These are phyloP conservation scores for Exophiala oligosperma DNA, from an alignment of 2,329 filamentous ascomycete species.

Conservation along the genomic window DNA sequence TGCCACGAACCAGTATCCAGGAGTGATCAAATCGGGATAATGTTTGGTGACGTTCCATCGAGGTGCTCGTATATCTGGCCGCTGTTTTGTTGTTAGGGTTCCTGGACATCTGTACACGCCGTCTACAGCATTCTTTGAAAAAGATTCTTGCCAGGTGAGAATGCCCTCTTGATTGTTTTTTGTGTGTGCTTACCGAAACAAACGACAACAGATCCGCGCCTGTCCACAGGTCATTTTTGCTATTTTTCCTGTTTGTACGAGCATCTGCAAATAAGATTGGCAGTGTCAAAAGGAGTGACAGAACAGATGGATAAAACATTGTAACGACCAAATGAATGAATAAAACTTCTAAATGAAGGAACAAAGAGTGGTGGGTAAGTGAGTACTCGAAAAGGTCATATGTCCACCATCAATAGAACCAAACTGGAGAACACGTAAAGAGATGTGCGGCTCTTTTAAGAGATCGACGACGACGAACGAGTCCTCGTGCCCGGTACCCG, in stretches of 20 bases:
- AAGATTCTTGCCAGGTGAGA: too few relatives aligned
- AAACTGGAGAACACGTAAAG: too few relatives aligned
- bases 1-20: conserved; percentile 10
- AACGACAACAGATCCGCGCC: not conserved
- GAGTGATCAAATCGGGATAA: not conserved
- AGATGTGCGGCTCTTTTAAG: too few relatives aligned
- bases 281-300: not conserved
- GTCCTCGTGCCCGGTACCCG: too few relatives aligned
- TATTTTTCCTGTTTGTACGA: not conserved
- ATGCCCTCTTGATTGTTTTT: not conserved
- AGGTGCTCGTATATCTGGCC: conserved; percentile 9
- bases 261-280: not conserved
- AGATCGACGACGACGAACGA: too few relatives aligned
- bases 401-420: too few relatives aligned
- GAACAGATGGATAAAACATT: not conserved
- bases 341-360: too few relatives aligned
- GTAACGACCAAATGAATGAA: not conserved
- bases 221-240: not conserved
- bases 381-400: too few relatives aligned
- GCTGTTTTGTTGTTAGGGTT: not conserved
- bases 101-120: too few relatives aligned
- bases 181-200: not conserved
- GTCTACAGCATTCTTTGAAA: too few relatives aligned
- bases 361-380: too few relatives aligned
- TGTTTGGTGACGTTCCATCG: not conserved